Evolutionary conservation across 495 filamentous ascomycete genomes (phyloP), one percentile per base, ranked within the genome.

Genomic region (Choiromyces venosus): DNA sequence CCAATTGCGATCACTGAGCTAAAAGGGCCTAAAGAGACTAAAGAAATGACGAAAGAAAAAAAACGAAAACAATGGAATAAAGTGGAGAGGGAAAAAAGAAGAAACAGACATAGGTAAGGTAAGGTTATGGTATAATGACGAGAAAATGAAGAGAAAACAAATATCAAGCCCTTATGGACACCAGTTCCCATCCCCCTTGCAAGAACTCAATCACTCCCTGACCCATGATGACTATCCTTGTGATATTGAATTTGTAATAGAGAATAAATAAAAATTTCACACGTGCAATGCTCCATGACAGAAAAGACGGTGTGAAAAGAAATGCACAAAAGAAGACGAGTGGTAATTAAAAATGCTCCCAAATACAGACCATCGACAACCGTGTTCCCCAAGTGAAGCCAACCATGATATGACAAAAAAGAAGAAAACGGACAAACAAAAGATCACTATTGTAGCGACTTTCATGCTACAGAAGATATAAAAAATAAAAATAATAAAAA

Each of bases 91-190:
- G 35, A 69, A 68, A 14, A 38, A 38, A 29, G 44, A 65, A 52
- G 44, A 39, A 66, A 72, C n/a, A 69, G 64, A 42, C 42, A 40
- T 56, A 37, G 21, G 42, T 37, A 3, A 16, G 25, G 25, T 61
- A 3, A 16, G 25, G 25, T 61, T 61, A 25, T 61, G 52, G 52
- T 61, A 61, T 61, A 29, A 33, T 29, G 25, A 61, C 25, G 3
- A 33, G 25, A 61, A 61, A 10, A 61, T 33, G 25, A 12, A 61
- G 56, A 69, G 67, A 72, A 77, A 76, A 74, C 70, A 73, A 76
- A 29, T 68, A 76, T 77, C 69, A 61, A 73, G 42, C 42, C 66
- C 66, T 77, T 67, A 77, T 77, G 61, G 77, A 77, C 75, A 77
- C 75, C 75, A 39, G 56, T 42, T 37, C 64, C 66, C 73, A 39